These are phyloP conservation scores for Hamamelis virginiana DNA, from an alignment of 164 flowering plant species.

Conservation along the genomic window DNA sequence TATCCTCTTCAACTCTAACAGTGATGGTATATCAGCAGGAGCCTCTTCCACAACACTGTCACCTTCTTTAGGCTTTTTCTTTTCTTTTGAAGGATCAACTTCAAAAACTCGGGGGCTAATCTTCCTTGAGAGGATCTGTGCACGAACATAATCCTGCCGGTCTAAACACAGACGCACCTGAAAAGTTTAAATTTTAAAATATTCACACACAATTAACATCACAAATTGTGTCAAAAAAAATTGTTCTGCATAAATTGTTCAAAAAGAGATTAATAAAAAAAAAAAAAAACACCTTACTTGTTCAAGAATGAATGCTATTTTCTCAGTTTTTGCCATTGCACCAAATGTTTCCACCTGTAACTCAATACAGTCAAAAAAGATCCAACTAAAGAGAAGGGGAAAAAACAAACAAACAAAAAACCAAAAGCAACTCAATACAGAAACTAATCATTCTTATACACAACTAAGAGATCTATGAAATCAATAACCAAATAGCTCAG, in stretches of 20 bases:
- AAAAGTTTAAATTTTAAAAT: background rate
- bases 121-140: constrained; percentile 92
- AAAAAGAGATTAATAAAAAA: background rate
- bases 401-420: background rate
- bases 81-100: constrained; percentile 77
- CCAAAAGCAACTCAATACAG: background rate
- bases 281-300: constrained; percentile 50
- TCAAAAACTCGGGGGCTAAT: constrained; percentile 91
- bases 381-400: background rate
- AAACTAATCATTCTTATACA: background rate
- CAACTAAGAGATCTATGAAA: background rate
- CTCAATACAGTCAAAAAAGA: constrained; percentile 5
- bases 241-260: background rate
- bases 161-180: constrained; percentile 95
- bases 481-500: background rate
- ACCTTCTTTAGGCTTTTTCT: constrained; percentile 95
- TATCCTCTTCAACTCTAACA: constrained; percentile 78
- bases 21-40: constrained; percentile 82
- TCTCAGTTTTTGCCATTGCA: constrained; percentile 98
- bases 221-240: background rate
- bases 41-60: constrained; percentile 87
- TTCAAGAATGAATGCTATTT: constrained; percentile 93
- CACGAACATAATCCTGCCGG: constrained; percentile 92
- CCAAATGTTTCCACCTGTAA: constrained; percentile 97
- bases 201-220: background rate